Conservation (phyloP, 305 asterid species). For the Fraxinus greggii region DNA sequence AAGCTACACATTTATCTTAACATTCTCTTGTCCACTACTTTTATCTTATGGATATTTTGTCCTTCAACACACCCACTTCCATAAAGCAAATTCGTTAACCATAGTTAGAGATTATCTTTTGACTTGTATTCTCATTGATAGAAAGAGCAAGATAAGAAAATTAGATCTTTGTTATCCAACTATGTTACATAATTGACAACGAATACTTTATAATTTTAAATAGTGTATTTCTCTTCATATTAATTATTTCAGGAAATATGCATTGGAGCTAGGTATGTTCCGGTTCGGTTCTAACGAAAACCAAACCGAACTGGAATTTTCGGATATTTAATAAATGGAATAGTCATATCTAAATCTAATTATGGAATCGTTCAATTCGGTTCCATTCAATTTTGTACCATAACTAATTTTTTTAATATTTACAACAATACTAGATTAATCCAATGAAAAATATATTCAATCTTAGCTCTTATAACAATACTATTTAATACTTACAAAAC, state of each 20-base stretch:
- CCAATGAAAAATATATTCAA: background rate
- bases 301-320: too few species aligned
- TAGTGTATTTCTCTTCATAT: background rate
- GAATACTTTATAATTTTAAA: background rate
- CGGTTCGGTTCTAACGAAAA: too few species aligned
- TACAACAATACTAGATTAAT: background rate
- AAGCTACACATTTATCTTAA: background rate
- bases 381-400: background rate
- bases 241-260: background rate
- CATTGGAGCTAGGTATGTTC: background rate
- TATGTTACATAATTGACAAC: background rate
- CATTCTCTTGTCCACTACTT: background rate
- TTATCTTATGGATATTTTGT: background rate
- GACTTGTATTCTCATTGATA: background rate
- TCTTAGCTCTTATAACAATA: background rate
- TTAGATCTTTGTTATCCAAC: background rate
- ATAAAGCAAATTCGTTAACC: background rate
- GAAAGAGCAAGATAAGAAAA: background rate
- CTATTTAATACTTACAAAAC: too few species aligned
- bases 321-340: too few species aligned
- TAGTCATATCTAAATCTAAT: too few species aligned
- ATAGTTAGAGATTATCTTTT: background rate
- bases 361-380: too few species aligned
- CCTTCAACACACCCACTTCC: background rate
- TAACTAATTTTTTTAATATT: too few species aligned